These are phyloP conservation scores for Penicillium sp. DNA, from an alignment of 2,329 filamentous ascomycete species.

Conservation along the genomic window DNA sequence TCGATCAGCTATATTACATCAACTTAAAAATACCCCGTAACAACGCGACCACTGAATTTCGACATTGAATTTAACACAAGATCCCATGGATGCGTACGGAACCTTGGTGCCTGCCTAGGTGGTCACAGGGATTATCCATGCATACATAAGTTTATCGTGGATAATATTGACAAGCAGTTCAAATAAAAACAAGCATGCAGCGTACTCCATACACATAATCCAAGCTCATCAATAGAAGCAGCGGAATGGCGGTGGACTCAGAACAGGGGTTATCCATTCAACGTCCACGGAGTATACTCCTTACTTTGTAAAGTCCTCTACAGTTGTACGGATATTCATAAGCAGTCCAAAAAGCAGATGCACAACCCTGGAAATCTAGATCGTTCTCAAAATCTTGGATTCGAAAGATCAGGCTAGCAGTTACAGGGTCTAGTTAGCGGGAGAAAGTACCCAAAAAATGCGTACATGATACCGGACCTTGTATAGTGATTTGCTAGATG, in stretches of 20 bases:
- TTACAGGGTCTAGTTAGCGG: not conserved
- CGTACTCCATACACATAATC: not conserved
- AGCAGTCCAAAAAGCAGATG: not conserved
- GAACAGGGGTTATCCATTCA: not conserved
- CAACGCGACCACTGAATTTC: not conserved
- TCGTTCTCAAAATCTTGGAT: not conserved
- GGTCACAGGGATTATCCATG: not conserved
- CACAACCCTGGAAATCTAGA: not conserved
- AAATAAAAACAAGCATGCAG: not conserved
- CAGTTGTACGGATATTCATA: not conserved
- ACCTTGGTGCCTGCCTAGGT: not conserved
- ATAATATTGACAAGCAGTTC: not conserved
- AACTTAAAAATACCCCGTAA: not conserved
- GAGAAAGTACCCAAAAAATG: not conserved
- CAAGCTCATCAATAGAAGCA: not conserved
- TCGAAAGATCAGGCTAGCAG: not conserved
- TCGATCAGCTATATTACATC: not conserved
- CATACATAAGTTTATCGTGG: not conserved
- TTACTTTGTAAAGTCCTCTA: not conserved
- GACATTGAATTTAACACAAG: constrained; percentile 4
- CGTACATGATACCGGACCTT: not conserved
- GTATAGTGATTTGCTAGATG: constrained; percentile 1
- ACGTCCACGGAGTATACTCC: not conserved
- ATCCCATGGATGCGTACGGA: constrained; percentile 5
- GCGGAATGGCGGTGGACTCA: not conserved